Conservation (phyloP, 768 basidiomycete species). For the Suillus discolor region DNA sequence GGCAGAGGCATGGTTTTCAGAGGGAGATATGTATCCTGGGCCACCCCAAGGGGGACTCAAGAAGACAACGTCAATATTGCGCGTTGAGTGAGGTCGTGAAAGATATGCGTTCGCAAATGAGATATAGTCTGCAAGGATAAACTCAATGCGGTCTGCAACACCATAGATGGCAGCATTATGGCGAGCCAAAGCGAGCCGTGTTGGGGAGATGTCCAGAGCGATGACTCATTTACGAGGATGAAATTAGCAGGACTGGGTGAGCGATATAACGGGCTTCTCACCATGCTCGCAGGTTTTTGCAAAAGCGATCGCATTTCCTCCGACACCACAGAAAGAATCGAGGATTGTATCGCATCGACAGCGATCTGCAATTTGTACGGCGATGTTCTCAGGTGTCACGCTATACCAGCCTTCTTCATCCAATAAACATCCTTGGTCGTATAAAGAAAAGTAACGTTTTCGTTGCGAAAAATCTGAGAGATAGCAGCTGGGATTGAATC, state of each 20-base stretch:
- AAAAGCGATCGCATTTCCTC: constrained; percentile 97
- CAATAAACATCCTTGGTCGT: constrained; percentile 79
- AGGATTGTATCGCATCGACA: constrained; percentile 84
- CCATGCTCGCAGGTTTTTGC: constrained; percentile 95
- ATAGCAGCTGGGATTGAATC: constrained; percentile 6
- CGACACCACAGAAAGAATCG: constrained; percentile 97
- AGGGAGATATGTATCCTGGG: constrained; percentile 62
- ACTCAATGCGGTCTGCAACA: constrained; percentile 93
- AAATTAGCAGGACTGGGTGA: constrained; percentile 5
- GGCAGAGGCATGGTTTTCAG: constrained; percentile 17
- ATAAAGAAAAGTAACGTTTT: constrained; percentile 77
- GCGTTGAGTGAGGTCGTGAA: constrained; percentile 31
- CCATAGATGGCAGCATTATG: constrained; percentile 96
- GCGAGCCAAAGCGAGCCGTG: constrained; percentile 84
- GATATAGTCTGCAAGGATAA: constrained; percentile 84
- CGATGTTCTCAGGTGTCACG: constrained; percentile 93
- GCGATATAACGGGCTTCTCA: constrained; percentile 36
- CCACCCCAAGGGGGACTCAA: constrained; percentile 97
- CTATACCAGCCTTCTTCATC: constrained; percentile 99
- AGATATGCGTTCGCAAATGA: constrained; percentile 67
- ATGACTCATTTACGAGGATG: constrained; percentile 63
- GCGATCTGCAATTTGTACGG: constrained; percentile 88
- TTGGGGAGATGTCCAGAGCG: constrained; percentile 85
- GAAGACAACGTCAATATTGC: constrained; percentile 86
- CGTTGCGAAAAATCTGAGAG: constrained; percentile 83